Percentiles rank a stretch among this genome's conserved stretches.
phyloP scores from a whole-genome alignment of 1,284 basidiomycete genomes.

The Pseudozyma hubeiensis region DNA sequence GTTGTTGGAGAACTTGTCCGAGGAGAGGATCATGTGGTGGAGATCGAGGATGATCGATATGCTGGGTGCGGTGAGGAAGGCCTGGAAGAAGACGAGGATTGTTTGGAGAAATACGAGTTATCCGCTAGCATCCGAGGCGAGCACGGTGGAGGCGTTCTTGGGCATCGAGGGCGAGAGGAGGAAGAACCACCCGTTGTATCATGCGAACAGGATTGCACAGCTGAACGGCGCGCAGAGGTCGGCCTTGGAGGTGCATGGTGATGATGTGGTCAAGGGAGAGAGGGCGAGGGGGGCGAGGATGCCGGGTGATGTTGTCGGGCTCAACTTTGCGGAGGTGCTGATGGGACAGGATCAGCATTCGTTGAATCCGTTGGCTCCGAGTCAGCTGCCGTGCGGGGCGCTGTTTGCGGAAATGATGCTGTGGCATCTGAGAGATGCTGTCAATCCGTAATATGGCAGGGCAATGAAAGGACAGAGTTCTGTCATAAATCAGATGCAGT shows the following conservation, averaged over 20 bases:
- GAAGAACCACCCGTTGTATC: conserved; percentile 61
- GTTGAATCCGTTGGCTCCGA: conserved; percentile 36
- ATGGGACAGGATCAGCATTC: conserved; percentile 57
- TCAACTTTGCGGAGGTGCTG: conserved; percentile 47
- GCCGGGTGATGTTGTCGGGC: conserved; percentile 29
- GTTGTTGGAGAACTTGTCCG: conserved; percentile 59
- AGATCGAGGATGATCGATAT: conserved; percentile 63
- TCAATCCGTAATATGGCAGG: conserved; percentile 3
- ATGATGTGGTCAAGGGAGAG: conserved; percentile 57
- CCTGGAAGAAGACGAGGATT: conserved; percentile 38
- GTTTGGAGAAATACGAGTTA: conserved; percentile 58
- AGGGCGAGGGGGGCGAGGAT: conserved; percentile 37
- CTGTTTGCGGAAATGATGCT: conserved; percentile 57
- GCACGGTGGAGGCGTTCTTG: conserved; percentile 57
- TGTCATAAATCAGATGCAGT: too few species aligned
- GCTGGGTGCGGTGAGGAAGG: conserved; percentile 39
- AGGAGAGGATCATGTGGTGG: conserved; percentile 68
- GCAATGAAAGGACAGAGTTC: not conserved
- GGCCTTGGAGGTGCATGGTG: conserved; percentile 43
- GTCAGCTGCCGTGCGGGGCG: conserved; percentile 46
- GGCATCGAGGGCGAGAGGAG: conserved; percentile 35
- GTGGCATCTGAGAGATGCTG: conserved; percentile 41
- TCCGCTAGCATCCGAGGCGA: conserved; percentile 44
- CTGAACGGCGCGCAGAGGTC: conserved; percentile 58
- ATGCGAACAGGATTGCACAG: conserved; percentile 58